These are phyloP conservation scores for Citrus maxima DNA, from an alignment of 345 rosid species.

Conservation along the genomic window DNA sequence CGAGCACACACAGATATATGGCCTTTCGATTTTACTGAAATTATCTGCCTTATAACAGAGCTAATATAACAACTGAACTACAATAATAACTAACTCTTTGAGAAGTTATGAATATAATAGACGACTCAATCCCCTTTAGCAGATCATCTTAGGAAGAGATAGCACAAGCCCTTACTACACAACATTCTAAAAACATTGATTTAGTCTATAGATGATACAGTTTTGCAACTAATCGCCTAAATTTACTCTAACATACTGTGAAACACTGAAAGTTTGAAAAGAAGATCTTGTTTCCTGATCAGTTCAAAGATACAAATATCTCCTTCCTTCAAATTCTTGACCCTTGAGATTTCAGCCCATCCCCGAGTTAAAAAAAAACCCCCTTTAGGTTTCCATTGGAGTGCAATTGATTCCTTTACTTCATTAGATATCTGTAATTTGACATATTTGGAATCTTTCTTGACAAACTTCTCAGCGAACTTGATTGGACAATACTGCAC, in stretches of 20 bases:
- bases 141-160: too few species aligned
- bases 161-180: too few species aligned
- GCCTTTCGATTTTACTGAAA: too few species aligned
- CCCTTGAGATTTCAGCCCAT: neutral
- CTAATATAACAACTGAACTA: too few species aligned
- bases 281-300: neutral
- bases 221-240: neutral
- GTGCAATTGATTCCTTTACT: neutral
- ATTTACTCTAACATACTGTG: neutral
- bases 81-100: too few species aligned
- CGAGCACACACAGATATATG: too few species aligned
- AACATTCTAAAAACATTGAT: too few species aligned
- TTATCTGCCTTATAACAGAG: too few species aligned
- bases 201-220: too few species aligned
- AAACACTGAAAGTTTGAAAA: neutral
- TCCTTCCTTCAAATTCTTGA: neutral
- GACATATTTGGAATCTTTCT: neutral
- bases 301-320: constrained; percentile 14
- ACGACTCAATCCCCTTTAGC: too few species aligned
- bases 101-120: too few species aligned
- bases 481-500: constrained; percentile 16
- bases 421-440: neutral
- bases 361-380: neutral
- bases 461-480: neutral
- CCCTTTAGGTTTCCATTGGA: neutral